Conservation (phyloP, 2,329 filamentous ascomycete species). For the Bipolaris bicolor region DNA sequence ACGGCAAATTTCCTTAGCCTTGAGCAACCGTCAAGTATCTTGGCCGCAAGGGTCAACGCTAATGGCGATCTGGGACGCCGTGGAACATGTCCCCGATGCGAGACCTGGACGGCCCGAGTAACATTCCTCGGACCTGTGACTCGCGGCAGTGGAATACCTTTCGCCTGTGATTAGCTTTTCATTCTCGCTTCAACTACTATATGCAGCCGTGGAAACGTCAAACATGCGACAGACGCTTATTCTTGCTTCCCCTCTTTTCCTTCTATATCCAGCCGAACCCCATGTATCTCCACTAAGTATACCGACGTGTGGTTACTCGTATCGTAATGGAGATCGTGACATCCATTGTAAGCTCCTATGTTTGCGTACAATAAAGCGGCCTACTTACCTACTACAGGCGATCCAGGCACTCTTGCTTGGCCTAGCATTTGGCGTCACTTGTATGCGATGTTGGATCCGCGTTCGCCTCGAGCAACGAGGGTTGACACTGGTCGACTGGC, state of each 20-base stretch:
- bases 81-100: slow-evolving; percentile 4
- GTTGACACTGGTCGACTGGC: slow-evolving; percentile 25
- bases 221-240: slow-evolving; percentile 1
- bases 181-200: neutral
- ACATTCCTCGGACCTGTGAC: neutral
- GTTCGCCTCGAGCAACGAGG: slow-evolving; percentile 20
- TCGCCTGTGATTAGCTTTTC: neutral
- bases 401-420: slow-evolving; percentile 24
- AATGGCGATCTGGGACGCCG: slow-evolving; percentile 6
- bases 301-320: neutral
- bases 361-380: neutral
- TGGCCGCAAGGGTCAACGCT: slow-evolving; percentile 7
- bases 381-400: slow-evolving; percentile 10
- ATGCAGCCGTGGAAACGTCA: slow-evolving; percentile 6
- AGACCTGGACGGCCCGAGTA: neutral
- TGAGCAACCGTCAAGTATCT: slow-evolving; percentile 1
- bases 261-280: neutral
- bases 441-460: slow-evolving; percentile 29
- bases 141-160: neutral
- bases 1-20: neutral
- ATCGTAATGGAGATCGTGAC: slow-evolving; percentile 6
- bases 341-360: slow-evolving; percentile 4
- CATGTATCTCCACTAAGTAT: neutral
- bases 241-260: neutral
- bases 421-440: slow-evolving; percentile 22